phyloP scores from a whole-genome alignment of 1,284 basidiomycete genomes.

The Pascua sp. region DNA sequence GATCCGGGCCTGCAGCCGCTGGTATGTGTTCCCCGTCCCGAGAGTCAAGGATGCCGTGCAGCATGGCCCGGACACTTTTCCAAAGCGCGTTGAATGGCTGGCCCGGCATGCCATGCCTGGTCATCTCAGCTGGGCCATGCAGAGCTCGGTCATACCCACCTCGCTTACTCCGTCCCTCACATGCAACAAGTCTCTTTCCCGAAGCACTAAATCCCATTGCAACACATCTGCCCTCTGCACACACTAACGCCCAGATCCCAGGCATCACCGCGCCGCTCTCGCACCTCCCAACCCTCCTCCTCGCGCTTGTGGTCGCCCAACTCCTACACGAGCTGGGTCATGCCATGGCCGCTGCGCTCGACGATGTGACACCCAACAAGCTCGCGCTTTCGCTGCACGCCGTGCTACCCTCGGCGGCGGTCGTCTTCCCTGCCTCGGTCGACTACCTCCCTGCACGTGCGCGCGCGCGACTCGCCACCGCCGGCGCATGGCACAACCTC shows the following conservation, averaged over 20 bases:
- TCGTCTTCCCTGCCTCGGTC: slow-evolving; percentile 36
- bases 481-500: slow-evolving; percentile 45
- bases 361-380: slow-evolving; percentile 34
- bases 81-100: no score
- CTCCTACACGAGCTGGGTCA: slow-evolving; percentile 47
- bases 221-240: no score
- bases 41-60: no score
- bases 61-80: no score
- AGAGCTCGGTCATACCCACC: no score
- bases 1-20: slow-evolving; percentile 31
- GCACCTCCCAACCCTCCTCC: slow-evolving; percentile 38
- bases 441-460: slow-evolving; percentile 31
- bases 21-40: slow-evolving; percentile 16
- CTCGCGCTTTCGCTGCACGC: slow-evolving; percentile 32
- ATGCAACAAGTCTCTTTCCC: no score
- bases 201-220: no score
- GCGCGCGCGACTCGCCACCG: slow-evolving; percentile 37
- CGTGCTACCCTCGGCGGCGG: slow-evolving; percentile 37
- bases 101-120: no score
- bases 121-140: no score
- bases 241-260: slow-evolving; percentile 35
- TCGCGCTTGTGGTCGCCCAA: slow-evolving; percentile 41
- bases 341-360: slow-evolving; percentile 39
- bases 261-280: slow-evolving; percentile 44
- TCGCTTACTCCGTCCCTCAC: no score